Evolutionary conservation across 345 rosid genomes (phyloP).

Genomic region (Populus simonii): DNA sequence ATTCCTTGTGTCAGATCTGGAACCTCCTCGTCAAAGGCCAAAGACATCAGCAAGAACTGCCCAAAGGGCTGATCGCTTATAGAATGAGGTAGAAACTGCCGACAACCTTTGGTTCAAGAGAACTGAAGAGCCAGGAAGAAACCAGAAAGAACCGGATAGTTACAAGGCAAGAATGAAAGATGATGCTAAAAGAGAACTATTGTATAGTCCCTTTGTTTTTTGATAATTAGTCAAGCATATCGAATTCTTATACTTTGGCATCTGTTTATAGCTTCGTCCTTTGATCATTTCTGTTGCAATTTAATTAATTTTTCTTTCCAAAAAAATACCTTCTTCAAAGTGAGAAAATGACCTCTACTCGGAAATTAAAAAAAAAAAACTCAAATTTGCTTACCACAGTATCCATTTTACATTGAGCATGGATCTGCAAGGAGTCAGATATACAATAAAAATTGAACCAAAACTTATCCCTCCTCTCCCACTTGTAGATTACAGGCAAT

Average conservation of each 20-base stretch:
- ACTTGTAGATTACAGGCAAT: neutral
- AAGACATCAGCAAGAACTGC: constrained; percentile 89
- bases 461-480: neutral
- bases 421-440: neutral
- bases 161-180: constrained; percentile 69
- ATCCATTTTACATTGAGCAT: neutral
- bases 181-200: constrained; percentile 38
- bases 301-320: neutral
- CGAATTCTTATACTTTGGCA: neutral
- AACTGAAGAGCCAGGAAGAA: constrained; percentile 75
- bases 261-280: no score
- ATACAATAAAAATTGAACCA: neutral
- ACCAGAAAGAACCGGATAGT: constrained; percentile 73
- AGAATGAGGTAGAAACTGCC: constrained; percentile 87
- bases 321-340: neutral
- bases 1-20: constrained; percentile 53
- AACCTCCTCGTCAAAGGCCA: constrained; percentile 85
- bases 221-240: no score
- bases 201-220: no score
- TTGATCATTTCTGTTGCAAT: neutral
- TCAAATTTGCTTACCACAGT: neutral
- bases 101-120: constrained; percentile 54
- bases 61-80: constrained; percentile 89
- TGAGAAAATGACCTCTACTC: neutral
- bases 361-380: no score